These are phyloP conservation scores for Dichotomocladium elegans DNA, from an alignment of 371 early-diverging fungal genomes.

Conservation along the genomic window DNA sequence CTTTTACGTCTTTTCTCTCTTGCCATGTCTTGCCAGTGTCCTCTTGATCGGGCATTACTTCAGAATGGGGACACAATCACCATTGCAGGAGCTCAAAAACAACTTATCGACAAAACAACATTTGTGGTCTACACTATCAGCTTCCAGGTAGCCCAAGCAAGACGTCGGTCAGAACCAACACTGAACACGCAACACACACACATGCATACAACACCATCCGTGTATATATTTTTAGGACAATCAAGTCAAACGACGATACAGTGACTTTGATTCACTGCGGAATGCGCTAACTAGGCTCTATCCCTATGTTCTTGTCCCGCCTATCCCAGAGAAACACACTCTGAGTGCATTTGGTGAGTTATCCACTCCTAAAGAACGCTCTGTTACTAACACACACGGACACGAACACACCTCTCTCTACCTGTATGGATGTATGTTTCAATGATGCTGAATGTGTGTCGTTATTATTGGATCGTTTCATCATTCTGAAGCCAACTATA, in stretches of 20 bases:
- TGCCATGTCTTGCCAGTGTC: background rate
- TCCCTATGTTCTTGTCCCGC: slow-evolving; percentile 84
- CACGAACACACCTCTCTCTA: too few relatives aligned
- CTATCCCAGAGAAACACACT: slow-evolving; percentile 94
- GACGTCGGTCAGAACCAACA: background rate
- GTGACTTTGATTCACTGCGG: slow-evolving; percentile 91
- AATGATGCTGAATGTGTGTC: background rate
- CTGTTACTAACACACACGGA: background rate
- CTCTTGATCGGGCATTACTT: background rate
- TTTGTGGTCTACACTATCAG: slow-evolving; percentile 20
- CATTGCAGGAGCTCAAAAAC: slow-evolving; percentile 2
- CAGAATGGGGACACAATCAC: slow-evolving; percentile 1
- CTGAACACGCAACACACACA: background rate
- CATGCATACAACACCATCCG: background rate
- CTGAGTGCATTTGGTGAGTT: slow-evolving; percentile 50
- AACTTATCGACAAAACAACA: slow-evolving; percentile 1
- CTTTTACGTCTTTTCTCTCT: background rate
- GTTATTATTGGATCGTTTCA: too few relatives aligned
- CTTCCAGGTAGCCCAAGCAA: slow-evolving; percentile 19
- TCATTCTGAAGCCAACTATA: slow-evolving; percentile 67
- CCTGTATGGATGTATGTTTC: background rate
- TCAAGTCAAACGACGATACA: slow-evolving; percentile 79
- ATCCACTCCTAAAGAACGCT: too few relatives aligned
- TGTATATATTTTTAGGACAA: slow-evolving; percentile 31
- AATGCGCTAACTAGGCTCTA: slow-evolving; percentile 68